A percentile compares a stretch with the other conserved stretches of the same genome.
phyloP scores from a whole-genome alignment of 305 asterid genomes.

The Petunia hybrid region DNA sequence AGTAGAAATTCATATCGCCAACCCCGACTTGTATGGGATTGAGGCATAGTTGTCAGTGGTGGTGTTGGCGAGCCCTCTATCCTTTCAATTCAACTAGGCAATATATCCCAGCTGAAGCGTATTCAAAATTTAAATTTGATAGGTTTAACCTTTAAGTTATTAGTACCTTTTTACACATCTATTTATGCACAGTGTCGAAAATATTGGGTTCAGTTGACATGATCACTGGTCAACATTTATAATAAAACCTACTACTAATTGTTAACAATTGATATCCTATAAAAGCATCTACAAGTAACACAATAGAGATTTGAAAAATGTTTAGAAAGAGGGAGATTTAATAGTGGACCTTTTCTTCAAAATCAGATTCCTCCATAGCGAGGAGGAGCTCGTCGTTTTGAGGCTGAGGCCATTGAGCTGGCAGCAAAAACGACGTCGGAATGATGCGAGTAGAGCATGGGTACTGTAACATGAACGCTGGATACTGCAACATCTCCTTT shows the following conservation, averaged over 20 bases:
- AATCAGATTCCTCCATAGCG: constrained; percentile 85
- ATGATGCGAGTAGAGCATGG: constrained; percentile 76
- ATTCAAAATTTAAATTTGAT: too few relatives aligned
- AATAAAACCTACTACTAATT: neutral
- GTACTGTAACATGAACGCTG: constrained; percentile 76
- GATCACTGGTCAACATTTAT: neutral
- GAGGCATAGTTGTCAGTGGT: too few relatives aligned
- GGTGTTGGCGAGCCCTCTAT: too few relatives aligned
- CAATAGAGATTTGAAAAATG: neutral
- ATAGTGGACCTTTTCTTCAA: constrained; percentile 75
- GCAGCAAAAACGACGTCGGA: constrained; percentile 83
- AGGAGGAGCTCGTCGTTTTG: constrained; percentile 85
- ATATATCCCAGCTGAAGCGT: too few relatives aligned
- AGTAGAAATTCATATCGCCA: too few relatives aligned
- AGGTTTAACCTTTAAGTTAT: too few relatives aligned
- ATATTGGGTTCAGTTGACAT: too few relatives aligned
- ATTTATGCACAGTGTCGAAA: too few relatives aligned
- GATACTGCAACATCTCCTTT: constrained; percentile 61
- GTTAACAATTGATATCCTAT: neutral
- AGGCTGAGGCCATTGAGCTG: constrained; percentile 93
- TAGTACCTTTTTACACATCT: too few relatives aligned
- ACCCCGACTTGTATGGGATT: too few relatives aligned
- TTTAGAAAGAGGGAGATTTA: neutral
- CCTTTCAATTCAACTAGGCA: too few relatives aligned
- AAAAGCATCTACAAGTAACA: neutral